Conservation (phyloP, 495 filamentous ascomycete species). For the Pyrenula massariospora region DNA sequence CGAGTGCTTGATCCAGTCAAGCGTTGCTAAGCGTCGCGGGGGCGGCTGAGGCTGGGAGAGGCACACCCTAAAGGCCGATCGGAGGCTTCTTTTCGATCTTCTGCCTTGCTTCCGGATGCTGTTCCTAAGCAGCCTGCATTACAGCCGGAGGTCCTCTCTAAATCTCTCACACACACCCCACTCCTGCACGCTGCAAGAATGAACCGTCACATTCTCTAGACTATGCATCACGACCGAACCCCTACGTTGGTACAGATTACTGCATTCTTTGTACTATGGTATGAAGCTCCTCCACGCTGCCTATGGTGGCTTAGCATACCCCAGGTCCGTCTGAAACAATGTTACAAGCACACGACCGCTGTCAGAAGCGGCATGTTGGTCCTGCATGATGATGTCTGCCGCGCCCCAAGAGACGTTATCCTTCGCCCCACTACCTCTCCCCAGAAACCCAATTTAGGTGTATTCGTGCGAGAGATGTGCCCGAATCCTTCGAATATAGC, state of each 20-base stretch:
- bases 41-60: not conserved
- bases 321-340: not conserved
- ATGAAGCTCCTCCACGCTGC: too few relatives aligned
- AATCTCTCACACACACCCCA: too few relatives aligned
- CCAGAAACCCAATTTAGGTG: not conserved
- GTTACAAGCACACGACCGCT: not conserved
- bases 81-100: not conserved
- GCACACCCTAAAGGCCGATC: not conserved
- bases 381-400: not conserved
- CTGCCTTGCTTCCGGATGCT: too few relatives aligned
- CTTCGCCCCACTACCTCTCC: not conserved
- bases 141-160: too few relatives aligned
- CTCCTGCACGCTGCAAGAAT: too few relatives aligned
- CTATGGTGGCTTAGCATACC: not conserved
- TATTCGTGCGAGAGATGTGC: not conserved
- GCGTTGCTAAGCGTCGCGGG: not conserved
- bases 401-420: not conserved
- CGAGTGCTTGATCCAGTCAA: not conserved
- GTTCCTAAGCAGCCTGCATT: too few relatives aligned
- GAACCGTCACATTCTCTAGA: too few relatives aligned
- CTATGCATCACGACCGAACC: too few relatives aligned
- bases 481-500: not conserved
- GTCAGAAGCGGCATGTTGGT: not conserved
- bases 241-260: too few relatives aligned
- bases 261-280: too few relatives aligned